phyloP scores from a whole-genome alignment of 2,329 filamentous ascomycete species.

The Moelleriella libera region DNA sequence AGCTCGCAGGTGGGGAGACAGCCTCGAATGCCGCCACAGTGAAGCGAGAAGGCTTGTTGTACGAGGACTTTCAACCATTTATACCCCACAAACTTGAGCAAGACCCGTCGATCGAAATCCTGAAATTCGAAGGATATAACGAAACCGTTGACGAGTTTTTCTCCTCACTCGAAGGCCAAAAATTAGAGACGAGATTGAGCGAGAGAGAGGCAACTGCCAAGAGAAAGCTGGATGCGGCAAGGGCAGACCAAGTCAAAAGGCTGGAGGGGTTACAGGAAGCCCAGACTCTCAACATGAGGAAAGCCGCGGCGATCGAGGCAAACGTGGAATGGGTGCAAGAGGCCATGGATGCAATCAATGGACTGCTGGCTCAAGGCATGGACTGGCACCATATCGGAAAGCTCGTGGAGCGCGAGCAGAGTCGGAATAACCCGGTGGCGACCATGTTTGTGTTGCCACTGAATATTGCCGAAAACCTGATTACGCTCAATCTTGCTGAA shows the following conservation, averaged over 20 bases:
- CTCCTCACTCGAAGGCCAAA: constrained; percentile 89
- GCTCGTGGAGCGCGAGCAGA: constrained; percentile 78
- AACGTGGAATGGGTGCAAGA: constrained; percentile 88
- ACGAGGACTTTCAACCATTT: constrained; percentile 94
- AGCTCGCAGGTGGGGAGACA: constrained; percentile 5
- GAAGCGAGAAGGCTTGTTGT: constrained; percentile 44
- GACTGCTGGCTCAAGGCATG: constrained; percentile 86
- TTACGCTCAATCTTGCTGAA: constrained; percentile 68
- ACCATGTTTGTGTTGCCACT: constrained; percentile 75
- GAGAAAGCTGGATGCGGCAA: constrained; percentile 73
- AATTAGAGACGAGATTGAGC: constrained; percentile 66
- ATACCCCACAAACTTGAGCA: constrained; percentile 64
- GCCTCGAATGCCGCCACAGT: constrained; percentile 18
- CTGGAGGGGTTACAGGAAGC: constrained; percentile 71
- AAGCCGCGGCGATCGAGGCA: constrained; percentile 79
- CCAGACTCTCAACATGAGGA: constrained; percentile 72
- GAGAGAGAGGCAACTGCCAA: constrained; percentile 74
- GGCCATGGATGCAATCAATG: constrained; percentile 83
- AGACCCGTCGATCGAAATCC: constrained; percentile 48
- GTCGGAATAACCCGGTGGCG: constrained; percentile 69
- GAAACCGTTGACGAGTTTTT: constrained; percentile 94
- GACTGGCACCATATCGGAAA: constrained; percentile 90
- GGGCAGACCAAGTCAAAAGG: constrained; percentile 69
- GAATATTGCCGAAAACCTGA: constrained; percentile 77
- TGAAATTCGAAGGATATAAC: constrained; percentile 78